phyloP scores from a whole-genome alignment of 768 basidiomycete species.

The Lactarius pseudohatsudake region DNA sequence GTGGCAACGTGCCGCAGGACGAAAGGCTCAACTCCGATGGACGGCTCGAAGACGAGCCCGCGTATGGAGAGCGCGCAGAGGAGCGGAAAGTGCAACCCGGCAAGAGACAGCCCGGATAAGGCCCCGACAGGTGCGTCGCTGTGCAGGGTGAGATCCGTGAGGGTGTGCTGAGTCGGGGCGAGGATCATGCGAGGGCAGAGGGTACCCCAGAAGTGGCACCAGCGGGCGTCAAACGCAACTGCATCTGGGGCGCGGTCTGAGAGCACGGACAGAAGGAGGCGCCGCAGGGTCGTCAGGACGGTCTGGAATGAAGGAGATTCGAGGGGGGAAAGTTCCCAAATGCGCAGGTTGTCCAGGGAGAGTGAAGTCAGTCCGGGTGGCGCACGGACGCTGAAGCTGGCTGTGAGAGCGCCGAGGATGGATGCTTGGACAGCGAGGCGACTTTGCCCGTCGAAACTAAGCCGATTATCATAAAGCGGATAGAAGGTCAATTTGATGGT shows the following conservation, averaged over 20 bases:
- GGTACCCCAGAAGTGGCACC: conserved; percentile 1
- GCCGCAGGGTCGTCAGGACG: neutral
- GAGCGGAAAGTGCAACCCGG: neutral
- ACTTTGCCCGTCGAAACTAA: neutral
- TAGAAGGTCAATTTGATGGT: neutral
- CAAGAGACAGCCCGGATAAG: neutral
- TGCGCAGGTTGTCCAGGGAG: neutral
- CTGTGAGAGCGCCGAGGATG: neutral
- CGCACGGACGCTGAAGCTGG: neutral
- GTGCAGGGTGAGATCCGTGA: conserved; percentile 7
- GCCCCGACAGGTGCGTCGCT: neutral
- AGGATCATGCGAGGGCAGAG: neutral
- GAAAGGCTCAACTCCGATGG: neutral
- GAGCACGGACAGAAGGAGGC: neutral
- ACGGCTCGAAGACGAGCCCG: neutral
- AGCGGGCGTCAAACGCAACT: neutral
- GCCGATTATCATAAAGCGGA: neutral
- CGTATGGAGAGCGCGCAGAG: conserved; percentile 2
- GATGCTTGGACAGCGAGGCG: neutral
- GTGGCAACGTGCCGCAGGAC: conserved; percentile 2
- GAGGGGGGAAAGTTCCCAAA: neutral
- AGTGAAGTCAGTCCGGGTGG: conserved; percentile 1
- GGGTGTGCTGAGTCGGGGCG: neutral
- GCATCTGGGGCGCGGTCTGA: neutral
- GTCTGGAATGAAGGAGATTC: neutral